A percentile compares a stretch with the other conserved stretches of the same genome.
These are phyloP conservation scores for Pleurotus eryngii DNA, from an alignment of 768 basidiomycete genomes.

Conservation along the genomic window DNA sequence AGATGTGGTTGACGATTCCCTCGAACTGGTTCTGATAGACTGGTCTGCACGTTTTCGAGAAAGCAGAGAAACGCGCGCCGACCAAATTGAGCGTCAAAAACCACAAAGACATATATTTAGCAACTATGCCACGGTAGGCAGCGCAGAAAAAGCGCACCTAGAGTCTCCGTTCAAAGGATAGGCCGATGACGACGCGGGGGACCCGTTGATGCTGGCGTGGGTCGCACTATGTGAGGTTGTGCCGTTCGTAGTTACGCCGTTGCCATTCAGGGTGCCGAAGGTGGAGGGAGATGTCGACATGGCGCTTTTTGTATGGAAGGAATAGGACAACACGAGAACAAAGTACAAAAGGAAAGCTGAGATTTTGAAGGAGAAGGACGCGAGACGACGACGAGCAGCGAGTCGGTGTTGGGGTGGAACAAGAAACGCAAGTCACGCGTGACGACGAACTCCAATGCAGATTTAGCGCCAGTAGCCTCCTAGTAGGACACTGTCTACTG, in stretches of 20 bases:
- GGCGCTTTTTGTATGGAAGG: not conserved
- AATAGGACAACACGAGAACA: not conserved
- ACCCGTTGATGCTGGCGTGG: constrained; percentile 27
- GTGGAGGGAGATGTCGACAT: constrained; percentile 27
- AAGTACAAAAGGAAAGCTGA: not conserved
- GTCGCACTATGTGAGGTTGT: constrained; percentile 35
- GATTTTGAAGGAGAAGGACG: not conserved
- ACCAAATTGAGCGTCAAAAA: constrained; percentile 3
- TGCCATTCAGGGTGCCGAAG: constrained; percentile 50
- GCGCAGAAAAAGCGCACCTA: constrained; percentile 42
- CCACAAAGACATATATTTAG: constrained; percentile 4
- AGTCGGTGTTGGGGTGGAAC: constrained; percentile 1
- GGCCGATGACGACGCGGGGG: constrained; percentile 36
- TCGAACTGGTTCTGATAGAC: constrained; percentile 68
- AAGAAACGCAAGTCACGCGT: not conserved
- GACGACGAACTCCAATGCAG: not conserved
- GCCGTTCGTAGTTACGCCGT: constrained; percentile 48
- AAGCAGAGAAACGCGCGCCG: constrained; percentile 8
- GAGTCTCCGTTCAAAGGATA: constrained; percentile 55
- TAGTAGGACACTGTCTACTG: no score
- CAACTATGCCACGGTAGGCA: no score
- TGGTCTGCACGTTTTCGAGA: constrained; percentile 25
- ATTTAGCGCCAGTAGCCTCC: no score
- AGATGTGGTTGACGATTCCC: constrained; percentile 74
- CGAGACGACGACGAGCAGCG: not conserved